A percentile compares a stretch with the other conserved stretches of the same genome.
These are phyloP conservation scores for Clausena lansium DNA, from an alignment of 345 rosid species.

Conservation along the genomic window DNA sequence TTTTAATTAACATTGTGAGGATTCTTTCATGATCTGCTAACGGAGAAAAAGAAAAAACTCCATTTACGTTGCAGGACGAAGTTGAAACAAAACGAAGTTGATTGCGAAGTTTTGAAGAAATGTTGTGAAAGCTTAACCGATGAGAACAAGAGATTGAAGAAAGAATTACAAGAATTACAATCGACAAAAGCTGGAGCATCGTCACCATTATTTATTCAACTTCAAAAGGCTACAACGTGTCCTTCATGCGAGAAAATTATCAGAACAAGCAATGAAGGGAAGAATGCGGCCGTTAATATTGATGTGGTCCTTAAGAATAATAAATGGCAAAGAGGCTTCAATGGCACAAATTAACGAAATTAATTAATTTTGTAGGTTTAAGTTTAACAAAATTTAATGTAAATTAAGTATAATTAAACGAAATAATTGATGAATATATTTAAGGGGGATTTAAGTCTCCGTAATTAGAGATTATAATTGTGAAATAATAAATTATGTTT, in stretches of 20 bases:
- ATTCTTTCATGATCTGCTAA: too few species aligned
- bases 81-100: constrained; percentile 49
- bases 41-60: too few species aligned
- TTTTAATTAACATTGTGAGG: background rate
- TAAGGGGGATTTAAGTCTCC: background rate
- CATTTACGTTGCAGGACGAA: constrained; percentile 37
- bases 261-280: background rate
- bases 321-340: constrained; percentile 2
- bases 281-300: background rate
- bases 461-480: background rate
- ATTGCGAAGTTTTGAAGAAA: constrained; percentile 42
- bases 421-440: background rate
- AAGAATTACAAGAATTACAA: constrained; percentile 38
- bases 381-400: background rate
- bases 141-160: constrained; percentile 44
- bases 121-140: constrained; percentile 38
- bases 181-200: constrained; percentile 2
- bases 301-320: constrained; percentile 8
- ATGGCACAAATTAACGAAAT: background rate
- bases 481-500: background rate
- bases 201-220: background rate
- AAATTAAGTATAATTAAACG: background rate
- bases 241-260: constrained; percentile 22
- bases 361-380: background rate
- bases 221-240: constrained; percentile 15